Base-by-base conservation (phyloP, 441 rosid species). In the Pelargonium australe region DNA sequence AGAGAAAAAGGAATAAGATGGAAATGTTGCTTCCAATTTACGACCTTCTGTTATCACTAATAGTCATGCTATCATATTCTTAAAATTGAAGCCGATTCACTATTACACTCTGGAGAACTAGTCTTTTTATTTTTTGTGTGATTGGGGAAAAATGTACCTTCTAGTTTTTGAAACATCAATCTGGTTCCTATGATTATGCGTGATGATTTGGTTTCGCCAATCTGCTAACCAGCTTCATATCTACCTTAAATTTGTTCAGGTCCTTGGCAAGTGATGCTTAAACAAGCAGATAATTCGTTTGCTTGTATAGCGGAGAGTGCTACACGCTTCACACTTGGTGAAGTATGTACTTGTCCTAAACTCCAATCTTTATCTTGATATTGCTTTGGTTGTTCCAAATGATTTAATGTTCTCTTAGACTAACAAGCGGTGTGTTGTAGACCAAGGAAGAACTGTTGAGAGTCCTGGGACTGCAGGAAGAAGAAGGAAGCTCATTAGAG, bases 241-340 rank as follows among this genome's bases (percentile, higher is more conserved):
- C 3, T 11, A 12, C 49, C 45, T 45, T 9, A 14, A 70, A 65
- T 68, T 66, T 71, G 68, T 82, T 72, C 90, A 91, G 97, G 97
- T 71, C 96, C 98, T 71, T 91, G 98, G 98, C 98, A 93, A 80
- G 98, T 91, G 81, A 91, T 93, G 97, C 92, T 94, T 80, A 91
- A 94, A 80, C 97, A 88, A 76, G 55, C 89, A 73, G 93, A 91
- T 82, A 85, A 90, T 70, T 94, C 97, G 71, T 94, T 64, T 81
- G 96, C 89, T 1, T 94, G 96, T 71, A 77, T 86, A 65, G 97
- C 97, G 37, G 97, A 94, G 81, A 94, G 96, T 63, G 82, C 76
- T 68, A 79, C 87, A 11, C 96, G 97, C 67, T 94, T 94, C 81
- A 91, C 98, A 1, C 85, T 94, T 14, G 89, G 92, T 53, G 97